Percentiles rank a stretch among this genome's conserved stretches.
phyloP scores from a whole-genome alignment of 805 yeast genomes.

The Scheffersomyces coipomensis region DNA sequence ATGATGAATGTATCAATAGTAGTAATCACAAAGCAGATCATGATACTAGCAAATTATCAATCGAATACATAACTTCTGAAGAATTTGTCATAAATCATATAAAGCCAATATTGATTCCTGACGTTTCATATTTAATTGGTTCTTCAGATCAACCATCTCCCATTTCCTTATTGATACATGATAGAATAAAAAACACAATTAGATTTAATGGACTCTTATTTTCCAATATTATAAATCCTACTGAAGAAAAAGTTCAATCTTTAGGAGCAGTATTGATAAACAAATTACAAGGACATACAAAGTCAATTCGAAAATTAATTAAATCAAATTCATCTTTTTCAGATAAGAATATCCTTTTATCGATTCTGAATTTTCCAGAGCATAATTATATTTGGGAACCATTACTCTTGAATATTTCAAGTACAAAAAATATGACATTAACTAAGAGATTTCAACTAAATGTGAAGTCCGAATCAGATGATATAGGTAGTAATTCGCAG shows the following conservation, averaged over 20 bases:
- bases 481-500: neutral
- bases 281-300: slow-evolving; percentile 82
- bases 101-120: slow-evolving; percentile 17
- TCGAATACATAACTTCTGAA: slow-evolving; percentile 9
- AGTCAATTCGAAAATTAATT: slow-evolving; percentile 66
- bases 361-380: slow-evolving; percentile 36
- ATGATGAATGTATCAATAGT: too few relatives aligned
- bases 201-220: slow-evolving; percentile 22
- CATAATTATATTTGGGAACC: slow-evolving; percentile 46
- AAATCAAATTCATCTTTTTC: slow-evolving; percentile 49
- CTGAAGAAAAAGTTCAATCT: neutral
- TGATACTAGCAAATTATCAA: slow-evolving; percentile 2
- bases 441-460: slow-evolving; percentile 33
- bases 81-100: slow-evolving; percentile 9
- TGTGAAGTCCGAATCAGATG: slow-evolving; percentile 10
- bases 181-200: slow-evolving; percentile 33
- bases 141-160: slow-evolving; percentile 3
- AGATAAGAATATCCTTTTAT: slow-evolving; percentile 27
- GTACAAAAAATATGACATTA: slow-evolving; percentile 19
- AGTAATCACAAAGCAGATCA: too few relatives aligned
- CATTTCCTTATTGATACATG: slow-evolving; percentile 30
- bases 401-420: slow-evolving; percentile 16
- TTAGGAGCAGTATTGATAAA: slow-evolving; percentile 23
- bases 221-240: slow-evolving; percentile 2
- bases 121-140: slow-evolving; percentile 8